Conservation (phyloP, 306 rosid genomes). For the Fragaria iinumae region DNA sequence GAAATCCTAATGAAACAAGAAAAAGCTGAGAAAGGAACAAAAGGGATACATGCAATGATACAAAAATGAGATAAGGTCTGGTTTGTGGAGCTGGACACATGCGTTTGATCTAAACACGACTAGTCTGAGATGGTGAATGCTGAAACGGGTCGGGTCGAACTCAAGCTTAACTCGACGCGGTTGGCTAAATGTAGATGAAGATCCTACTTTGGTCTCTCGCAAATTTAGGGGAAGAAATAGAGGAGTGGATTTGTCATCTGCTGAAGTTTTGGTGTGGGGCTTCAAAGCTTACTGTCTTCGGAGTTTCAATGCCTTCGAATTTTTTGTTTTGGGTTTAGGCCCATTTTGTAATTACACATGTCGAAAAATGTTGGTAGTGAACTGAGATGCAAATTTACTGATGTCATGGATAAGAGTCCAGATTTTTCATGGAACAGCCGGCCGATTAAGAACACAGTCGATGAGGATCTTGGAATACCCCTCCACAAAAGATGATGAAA, state of each 20-base stretch:
- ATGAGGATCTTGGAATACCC: too few relatives aligned
- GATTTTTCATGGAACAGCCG: too few relatives aligned
- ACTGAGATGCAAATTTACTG: too few relatives aligned
- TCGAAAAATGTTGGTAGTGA: too few relatives aligned
- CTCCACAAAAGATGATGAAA: too few relatives aligned
- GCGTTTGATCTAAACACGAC: background rate
- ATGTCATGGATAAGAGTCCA: too few relatives aligned
- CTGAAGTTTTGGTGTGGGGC: background rate
- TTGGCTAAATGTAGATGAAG: too few relatives aligned
- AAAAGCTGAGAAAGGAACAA: background rate
- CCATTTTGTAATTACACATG: background rate
- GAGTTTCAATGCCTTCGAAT: too few relatives aligned
- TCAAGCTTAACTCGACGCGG: background rate
- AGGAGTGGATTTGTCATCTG: too few relatives aligned
- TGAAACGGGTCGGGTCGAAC: background rate
- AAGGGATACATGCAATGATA: background rate
- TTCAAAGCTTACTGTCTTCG: background rate
- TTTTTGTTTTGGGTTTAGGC: background rate
- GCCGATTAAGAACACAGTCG: too few relatives aligned
- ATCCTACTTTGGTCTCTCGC: too few relatives aligned
- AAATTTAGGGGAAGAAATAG: too few relatives aligned
- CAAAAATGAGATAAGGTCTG: background rate
- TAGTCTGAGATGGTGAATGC: background rate
- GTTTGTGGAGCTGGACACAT: background rate
- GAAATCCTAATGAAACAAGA: background rate